Evolutionary conservation across 1,139 yeast genomes (phyloP), one percentile per base, ranked within the genome.

Genomic region (Suhomyces yuchorum): DNA sequence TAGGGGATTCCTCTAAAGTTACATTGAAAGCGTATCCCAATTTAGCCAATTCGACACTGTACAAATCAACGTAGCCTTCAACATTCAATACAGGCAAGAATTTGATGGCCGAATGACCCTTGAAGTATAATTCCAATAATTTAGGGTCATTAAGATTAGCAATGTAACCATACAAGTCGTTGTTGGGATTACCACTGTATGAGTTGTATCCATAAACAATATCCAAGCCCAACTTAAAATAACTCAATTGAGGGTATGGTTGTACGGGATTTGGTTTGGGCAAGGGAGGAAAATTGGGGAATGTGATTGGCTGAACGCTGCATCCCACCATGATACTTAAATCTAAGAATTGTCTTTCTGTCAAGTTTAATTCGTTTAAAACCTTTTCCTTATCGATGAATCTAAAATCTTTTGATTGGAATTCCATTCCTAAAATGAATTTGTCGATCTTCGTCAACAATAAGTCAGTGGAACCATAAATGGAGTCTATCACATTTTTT

Each of bases 391-490:
- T 83, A 51, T 85, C 87, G 46, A 91, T 74, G 63, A 76, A 87
- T 56, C 87, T 76, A 61, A 90, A 86, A 49, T 79, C 84, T 53
- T 78, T 80, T 26, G 78, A 73, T 48, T 78, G 82, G 54, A 83
- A 78, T 54, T 88, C 96, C 77, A 90, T 78, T 19, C 85, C 82
- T 43, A 85, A 67, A 50, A 92, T 84, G 51, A 90, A 83, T 57
- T 82, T 87, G 52, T 87, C 95, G 36, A 87, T 77, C 35, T 72
- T 68, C 14, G 80, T 74, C 62, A 92, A 71, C 42, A 92, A 70
- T 41, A 84, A 75, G 58, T 93, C 98, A 2, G 92, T 84, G 8
- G 97, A 87, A 1, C 96, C 96, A 64, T 84, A 90, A 34, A 92
- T 81, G 1, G 88, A 83, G 65, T 92, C 96, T 47, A 92, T 80